Evolutionary conservation across 2,329 filamentous ascomycete species (phyloP).

Genomic region (Teratosphaeria nubilosa): DNA sequence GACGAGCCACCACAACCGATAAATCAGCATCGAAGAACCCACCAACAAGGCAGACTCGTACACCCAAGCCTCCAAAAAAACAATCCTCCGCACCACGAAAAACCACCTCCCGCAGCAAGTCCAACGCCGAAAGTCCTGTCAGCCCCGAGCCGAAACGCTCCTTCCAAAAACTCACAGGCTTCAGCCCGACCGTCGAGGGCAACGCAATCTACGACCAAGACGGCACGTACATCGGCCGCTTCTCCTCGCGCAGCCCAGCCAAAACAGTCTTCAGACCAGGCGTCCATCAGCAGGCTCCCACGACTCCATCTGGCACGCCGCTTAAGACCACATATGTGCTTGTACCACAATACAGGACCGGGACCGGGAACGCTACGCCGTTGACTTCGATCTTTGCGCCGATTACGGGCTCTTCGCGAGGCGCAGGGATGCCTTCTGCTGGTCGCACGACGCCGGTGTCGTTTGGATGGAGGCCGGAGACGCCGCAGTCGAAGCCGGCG

Average conservation of each 20-base stretch:
- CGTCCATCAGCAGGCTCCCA: background rate
- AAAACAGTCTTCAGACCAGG: background rate
- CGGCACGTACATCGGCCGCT: background rate
- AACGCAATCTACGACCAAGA: background rate
- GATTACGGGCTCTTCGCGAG: background rate
- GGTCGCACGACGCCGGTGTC: background rate
- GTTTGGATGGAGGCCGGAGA: background rate
- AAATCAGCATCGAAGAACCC: background rate
- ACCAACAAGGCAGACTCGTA: background rate
- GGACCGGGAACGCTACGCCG: background rate
- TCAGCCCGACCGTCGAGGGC: background rate
- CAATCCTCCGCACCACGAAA: background rate
- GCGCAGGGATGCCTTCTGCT: background rate
- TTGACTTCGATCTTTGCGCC: background rate
- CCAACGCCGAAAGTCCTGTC: background rate
- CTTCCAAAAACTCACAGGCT: background rate
- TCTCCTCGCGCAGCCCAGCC: background rate
- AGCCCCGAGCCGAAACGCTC: background rate
- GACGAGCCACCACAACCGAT: background rate
- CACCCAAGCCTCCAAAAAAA: background rate
- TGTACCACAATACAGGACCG: background rate
- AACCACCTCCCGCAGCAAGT: background rate
- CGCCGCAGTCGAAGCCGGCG: background rate
- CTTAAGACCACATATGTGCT: background rate
- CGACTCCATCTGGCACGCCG: background rate